Evolutionary conservation across 306 rosid genomes (phyloP).

Genomic region (Lupinus albus): DNA sequence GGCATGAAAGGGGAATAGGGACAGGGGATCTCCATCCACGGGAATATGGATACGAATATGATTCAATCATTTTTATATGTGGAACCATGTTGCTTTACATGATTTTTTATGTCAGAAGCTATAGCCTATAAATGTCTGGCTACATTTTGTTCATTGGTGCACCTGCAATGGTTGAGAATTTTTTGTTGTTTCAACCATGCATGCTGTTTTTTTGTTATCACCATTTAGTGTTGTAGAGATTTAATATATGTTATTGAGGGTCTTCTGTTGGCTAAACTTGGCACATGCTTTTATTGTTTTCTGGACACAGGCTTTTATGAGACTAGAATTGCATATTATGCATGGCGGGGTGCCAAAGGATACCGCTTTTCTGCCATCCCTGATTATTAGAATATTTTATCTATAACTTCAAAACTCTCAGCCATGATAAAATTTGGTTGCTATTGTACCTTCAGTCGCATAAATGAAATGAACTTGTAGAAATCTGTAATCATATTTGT

Average conservation of each 20-base stretch:
- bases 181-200: constrained; percentile 10
- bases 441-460: constrained; percentile 7
- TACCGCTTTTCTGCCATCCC: constrained; percentile 89
- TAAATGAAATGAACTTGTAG: constrained; percentile 25
- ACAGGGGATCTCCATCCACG: background rate
- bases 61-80: background rate
- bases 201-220: background rate
- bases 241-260: constrained; percentile 15
- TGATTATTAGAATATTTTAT: constrained; percentile 58
- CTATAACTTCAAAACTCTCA: constrained; percentile 4
- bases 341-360: constrained; percentile 90
- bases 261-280: constrained; percentile 33
- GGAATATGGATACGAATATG: constrained; percentile 13
- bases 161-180: constrained; percentile 19
- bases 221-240: constrained; percentile 12
- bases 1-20: constrained; percentile 30
- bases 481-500: constrained; percentile 27
- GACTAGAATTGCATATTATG: constrained; percentile 89
- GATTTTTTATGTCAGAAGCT: background rate
- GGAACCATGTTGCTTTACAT: constrained; percentile 22
- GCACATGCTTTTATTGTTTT: constrained; percentile 22
- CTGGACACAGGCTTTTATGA: constrained; percentile 82
- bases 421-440: constrained; percentile 32
- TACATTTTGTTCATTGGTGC: constrained; percentile 24
- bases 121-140: background rate